A percentile compares a stretch with the other conserved stretches of the same genome.
Evolutionary conservation across 2,329 filamentous ascomycete species (phyloP).

Genomic region (Reticulascus tulasneorum): DNA sequence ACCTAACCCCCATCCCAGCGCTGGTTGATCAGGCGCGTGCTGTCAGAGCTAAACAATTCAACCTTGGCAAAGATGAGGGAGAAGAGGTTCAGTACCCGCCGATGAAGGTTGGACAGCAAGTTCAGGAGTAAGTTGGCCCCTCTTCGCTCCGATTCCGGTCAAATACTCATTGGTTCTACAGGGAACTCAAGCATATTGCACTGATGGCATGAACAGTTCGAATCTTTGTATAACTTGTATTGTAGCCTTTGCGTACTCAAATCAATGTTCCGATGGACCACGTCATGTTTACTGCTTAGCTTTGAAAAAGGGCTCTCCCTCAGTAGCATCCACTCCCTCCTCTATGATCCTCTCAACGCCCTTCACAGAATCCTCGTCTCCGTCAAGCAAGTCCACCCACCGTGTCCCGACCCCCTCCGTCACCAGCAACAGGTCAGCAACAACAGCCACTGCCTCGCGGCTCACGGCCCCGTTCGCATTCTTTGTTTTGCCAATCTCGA

Average conservation of each 20-base stretch:
- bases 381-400: conserved; percentile 55
- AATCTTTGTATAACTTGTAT: no score
- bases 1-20: conserved; percentile 47
- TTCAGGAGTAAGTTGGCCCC: conserved; percentile 43
- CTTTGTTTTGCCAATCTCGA: conserved; percentile 44
- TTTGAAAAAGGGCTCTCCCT: conserved; percentile 43
- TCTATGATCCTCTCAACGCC: conserved; percentile 46
- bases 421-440: conserved; percentile 53
- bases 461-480: conserved; percentile 37
- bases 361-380: conserved; percentile 41
- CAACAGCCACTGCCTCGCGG: conserved; percentile 56
- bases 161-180: conserved; percentile 18
- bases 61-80: conserved; percentile 51
- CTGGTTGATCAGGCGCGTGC: conserved; percentile 40
- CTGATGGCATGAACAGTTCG: conserved; percentile 34
- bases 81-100: conserved; percentile 41
- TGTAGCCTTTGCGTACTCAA: no score
- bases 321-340: conserved; percentile 46
- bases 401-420: conserved; percentile 39
- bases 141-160: background rate
- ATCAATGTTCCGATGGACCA: no score
- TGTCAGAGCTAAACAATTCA: conserved; percentile 43
- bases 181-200: conserved; percentile 51
- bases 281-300: conserved; percentile 1
- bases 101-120: conserved; percentile 58